Evolutionary conservation across 2,329 filamentous ascomycete species (phyloP), one percentile per base, ranked within the genome.

Genomic region (Beauveria bassiana): DNA sequence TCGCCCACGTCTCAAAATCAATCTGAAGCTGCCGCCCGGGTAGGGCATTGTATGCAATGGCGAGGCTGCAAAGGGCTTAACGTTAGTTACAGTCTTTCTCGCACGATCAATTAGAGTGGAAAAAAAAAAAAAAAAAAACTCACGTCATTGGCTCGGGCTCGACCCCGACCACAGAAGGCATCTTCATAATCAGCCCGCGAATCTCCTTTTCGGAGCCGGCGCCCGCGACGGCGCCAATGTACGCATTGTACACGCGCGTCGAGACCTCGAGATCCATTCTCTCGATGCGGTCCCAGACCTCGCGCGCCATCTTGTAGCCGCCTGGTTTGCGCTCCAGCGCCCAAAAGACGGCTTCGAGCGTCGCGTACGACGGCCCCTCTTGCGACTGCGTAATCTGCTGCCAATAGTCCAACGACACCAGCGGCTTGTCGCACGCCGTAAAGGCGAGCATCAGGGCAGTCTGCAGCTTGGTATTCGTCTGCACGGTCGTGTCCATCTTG

Each of bases 361-460:
- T 93, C 64, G 85, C 83, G 68, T 95, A 91, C 1, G 87, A 89
- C 0, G 95, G 95, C 0, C 95, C 95, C 73, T 98, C 93, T n/a
- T 81, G 79, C 0, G 88, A 91, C 61, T 85, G 82, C n/a, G 87
- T 86, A 62, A 99, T 92, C 53, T 96, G 86, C 60, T 86, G 80
- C 91, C 93, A 98, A 70, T 91, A 91, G 54, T 87, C 85, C 65
- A 96, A 77, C 1, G 90, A 90, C 60, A 83, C 83, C 34, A 81
- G 75, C 0, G 88, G 80, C 65, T 86, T 79, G 7, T 84, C 89
- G 68, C 86, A 89, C 1, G 84, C 82, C 1, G 86, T 85, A 70
- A 96, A 93, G 0, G 91, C 93, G 14, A 95, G 80, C 86, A 99
- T 96, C 54, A 98, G 78, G 0, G 89, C 86, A 68, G 96, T 98